A percentile compares a stretch with the other conserved stretches of the same genome.
phyloP scores from a whole-genome alignment of 768 basidiomycete genomes.

The Auricularia sp. region DNA sequence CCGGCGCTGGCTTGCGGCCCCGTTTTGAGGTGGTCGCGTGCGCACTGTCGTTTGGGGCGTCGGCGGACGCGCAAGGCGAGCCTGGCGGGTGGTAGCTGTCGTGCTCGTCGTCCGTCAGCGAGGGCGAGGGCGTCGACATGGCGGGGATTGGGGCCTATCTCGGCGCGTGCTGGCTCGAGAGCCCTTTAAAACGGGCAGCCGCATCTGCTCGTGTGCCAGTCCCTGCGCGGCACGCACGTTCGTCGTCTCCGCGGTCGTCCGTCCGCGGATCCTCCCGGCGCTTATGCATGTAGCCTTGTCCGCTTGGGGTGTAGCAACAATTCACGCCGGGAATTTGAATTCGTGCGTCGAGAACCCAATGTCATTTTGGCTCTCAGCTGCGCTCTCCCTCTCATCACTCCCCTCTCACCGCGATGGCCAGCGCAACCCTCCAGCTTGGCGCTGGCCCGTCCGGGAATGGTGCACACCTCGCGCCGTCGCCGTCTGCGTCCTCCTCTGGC shows the following conservation, averaged over 20 bases:
- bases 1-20: neutral
- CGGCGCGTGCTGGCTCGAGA: neutral
- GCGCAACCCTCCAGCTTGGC: neutral
- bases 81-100: neutral
- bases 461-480: neutral
- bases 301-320: no score
- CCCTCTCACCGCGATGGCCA: neutral
- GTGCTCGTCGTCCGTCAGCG: neutral
- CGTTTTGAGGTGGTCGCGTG: neutral
- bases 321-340: neutral
- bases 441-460: neutral
- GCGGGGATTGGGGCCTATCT: neutral
- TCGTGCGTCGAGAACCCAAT: neutral
- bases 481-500: neutral
- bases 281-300: no score
- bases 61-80: neutral
- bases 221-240: neutral
- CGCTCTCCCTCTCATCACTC: neutral
- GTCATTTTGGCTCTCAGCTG: neutral
- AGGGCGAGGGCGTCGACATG: constrained; percentile 1
- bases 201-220: neutral
- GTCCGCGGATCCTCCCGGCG: neutral
- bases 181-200: neutral
- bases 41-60: neutral
- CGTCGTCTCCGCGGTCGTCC: neutral